These are phyloP conservation scores for Debaryomyces psychrophilus DNA, from an alignment of 1,139 yeast species.

Conservation along the genomic window DNA sequence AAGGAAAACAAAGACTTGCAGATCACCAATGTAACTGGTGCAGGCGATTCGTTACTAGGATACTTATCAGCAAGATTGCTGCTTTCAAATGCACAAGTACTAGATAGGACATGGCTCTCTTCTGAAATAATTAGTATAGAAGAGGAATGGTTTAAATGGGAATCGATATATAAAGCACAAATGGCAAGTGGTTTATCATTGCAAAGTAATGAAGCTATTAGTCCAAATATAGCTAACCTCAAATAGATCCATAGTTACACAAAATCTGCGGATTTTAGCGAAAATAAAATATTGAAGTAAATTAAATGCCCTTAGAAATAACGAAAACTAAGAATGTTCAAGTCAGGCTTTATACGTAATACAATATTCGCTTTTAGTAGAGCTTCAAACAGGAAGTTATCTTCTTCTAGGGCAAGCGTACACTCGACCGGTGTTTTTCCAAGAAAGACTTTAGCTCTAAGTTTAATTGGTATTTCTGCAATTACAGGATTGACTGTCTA, in stretches of 20 bases:
- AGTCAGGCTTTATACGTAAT: neutral
- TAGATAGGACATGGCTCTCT: conserved; percentile 25
- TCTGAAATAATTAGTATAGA: conserved; percentile 28
- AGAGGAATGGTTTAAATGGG: conserved; percentile 38
- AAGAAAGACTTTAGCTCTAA: neutral
- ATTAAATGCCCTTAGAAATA: neutral
- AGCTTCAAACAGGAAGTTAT: neutral
- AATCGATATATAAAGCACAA: conserved; percentile 50
- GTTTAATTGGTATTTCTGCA: conserved; percentile 10
- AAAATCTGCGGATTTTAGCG: neutral
- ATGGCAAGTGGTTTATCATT: conserved; percentile 56
- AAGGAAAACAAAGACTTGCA: conserved; percentile 29
- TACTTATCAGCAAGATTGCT: conserved; percentile 36
- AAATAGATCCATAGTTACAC: conserved; percentile 4
- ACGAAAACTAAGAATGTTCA: conserved; percentile 6
- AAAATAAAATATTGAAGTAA: neutral
- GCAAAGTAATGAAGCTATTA: conserved; percentile 32
- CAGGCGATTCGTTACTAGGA: conserved; percentile 74
- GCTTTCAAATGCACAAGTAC: conserved; percentile 18
- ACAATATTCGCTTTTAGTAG: neutral
- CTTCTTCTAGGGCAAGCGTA: neutral
- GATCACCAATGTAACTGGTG: conserved; percentile 65
- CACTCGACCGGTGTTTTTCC: neutral
- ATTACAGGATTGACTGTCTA: conserved; percentile 10
- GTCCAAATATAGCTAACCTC: conserved; percentile 19